Evolutionary conservation across 2,329 filamentous ascomycete genomes (phyloP), one percentile per base, ranked within the genome.

Genomic region (Thermothelomyces thermophilus): DNA sequence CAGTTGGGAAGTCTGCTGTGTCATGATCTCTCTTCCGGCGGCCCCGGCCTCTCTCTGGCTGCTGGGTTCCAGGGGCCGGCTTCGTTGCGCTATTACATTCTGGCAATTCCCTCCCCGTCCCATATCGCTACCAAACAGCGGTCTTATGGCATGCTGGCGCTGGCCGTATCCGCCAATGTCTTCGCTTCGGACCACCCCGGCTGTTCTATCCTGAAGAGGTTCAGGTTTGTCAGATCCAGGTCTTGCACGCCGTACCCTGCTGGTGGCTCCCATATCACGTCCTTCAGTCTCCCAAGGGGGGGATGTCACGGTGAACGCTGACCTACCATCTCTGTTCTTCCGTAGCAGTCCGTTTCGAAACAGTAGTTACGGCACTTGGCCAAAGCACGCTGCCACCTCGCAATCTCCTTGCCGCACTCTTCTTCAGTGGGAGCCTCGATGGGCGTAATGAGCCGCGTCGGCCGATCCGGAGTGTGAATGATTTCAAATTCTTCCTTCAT

Each of bases 351-450:
- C 5, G 20, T 30, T 6, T 2, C 2, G 16, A 31, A 17, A 34
- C 20, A 44, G 19, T 8, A 14, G 24, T 10, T n/a, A n/a, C 30
- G 33, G 17, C 19, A 19, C 22, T 34, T 30, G 3, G 30, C 39
- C 2, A 53, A 50, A 8, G 49, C 36, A 6, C 22, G 41, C 13
- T 58, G 58, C 59, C 58, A 61, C 20, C 45, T 42, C 24, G 45
- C 46, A n/a, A 61, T 58, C 17, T 46, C 50, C n/a, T 51, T 37
- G 5, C 56, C 55, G 34, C 63, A 65, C 53, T 64, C 57, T 28
- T 63, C 60, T 22, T 64, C 63, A 2, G 58, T 56, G 2, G 63
- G 64, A 3, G 58, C 56, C 35, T 62, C 54, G 8, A 46, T 31
- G 1, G 56, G 56, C 4, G 46, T 50, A 13, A 59, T 16, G 3